phyloP scores from a whole-genome alignment of 192 early-diverging fungal species.

The Coemansia guatemalensis region DNA sequence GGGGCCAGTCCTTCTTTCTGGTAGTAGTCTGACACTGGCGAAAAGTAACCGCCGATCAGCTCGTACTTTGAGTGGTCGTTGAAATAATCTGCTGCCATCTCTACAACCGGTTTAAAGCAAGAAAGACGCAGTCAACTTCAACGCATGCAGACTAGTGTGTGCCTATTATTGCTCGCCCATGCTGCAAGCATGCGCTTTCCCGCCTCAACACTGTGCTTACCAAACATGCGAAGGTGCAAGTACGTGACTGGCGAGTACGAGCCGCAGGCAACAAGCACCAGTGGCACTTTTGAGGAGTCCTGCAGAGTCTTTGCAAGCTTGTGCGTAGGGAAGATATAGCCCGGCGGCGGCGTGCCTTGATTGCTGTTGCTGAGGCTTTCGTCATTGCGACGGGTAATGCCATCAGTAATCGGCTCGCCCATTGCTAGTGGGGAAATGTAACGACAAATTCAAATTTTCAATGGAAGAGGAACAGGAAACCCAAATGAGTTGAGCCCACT shows the following conservation, averaged over 20 bases:
- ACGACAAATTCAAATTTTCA: not conserved
- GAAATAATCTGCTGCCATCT: conserved; percentile 95
- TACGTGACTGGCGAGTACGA: conserved; percentile 98
- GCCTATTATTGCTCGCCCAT: not conserved
- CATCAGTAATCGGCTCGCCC: conserved; percentile 54
- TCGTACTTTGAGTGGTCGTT: conserved; percentile 68
- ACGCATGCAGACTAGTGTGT: not conserved
- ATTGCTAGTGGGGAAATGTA: conserved; percentile 12
- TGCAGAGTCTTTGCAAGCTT: conserved; percentile 52
- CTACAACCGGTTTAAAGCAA: conserved; percentile 25
- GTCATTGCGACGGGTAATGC: conserved; percentile 36
- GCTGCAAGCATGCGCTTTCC: not conserved
- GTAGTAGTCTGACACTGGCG: conserved; percentile 94
- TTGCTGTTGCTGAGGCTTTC: conserved; percentile 19
- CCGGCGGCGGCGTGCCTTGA: conserved; percentile 49
- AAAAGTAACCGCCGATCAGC: conserved; percentile 94
- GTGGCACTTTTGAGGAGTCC: conserved; percentile 59
- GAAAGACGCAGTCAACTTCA: not conserved
- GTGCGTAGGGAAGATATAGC: conserved; percentile 47
- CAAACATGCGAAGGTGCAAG: conserved; percentile 98
- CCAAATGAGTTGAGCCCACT: no score
- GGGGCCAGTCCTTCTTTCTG: conserved; percentile 88
- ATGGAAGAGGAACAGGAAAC: not conserved
- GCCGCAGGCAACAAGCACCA: conserved; percentile 94
- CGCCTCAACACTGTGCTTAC: conserved; percentile 54